A percentile compares a stretch with the other conserved stretches of the same genome.
Evolutionary conservation across 306 rosid species (phyloP).

Genomic region (Comarum palustre): DNA sequence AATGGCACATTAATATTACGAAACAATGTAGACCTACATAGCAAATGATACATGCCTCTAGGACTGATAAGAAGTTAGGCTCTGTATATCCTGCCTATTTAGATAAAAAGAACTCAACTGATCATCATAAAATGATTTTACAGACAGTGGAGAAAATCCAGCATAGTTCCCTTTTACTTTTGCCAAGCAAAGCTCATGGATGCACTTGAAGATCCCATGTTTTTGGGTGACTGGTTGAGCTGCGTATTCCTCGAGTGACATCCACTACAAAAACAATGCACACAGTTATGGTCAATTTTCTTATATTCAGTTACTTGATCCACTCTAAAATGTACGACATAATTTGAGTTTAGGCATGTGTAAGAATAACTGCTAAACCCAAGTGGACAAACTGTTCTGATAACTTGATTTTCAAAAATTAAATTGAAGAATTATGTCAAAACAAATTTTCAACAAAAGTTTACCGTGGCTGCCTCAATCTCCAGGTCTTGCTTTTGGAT

Average conservation of each 20-base stretch:
- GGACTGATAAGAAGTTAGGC: conserved; percentile 12
- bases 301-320: not conserved
- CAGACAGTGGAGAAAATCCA: conserved; percentile 55
- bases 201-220: conserved; percentile 39
- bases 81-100: conserved; percentile 21
- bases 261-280: conserved; percentile 52
- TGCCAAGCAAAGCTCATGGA: conserved; percentile 46
- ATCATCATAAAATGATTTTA: conserved; percentile 29
- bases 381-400: not conserved
- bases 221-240: conserved; percentile 58
- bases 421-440: not conserved
- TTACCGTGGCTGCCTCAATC: conserved; percentile 80
- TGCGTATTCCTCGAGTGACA: conserved; percentile 64
- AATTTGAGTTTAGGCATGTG: not conserved
- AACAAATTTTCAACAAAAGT: not conserved
- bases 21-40: not conserved
- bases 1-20: not conserved
- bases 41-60: conserved; percentile 5
- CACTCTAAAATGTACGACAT: not conserved
- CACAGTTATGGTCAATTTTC: not conserved
- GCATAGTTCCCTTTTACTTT: conserved; percentile 48
- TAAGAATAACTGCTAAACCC: not conserved
- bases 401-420: not conserved
- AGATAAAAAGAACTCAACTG: conserved; percentile 40
- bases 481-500: conserved; percentile 69